Conservation (phyloP, 805 yeast species). For the Pichia eremophila region DNA sequence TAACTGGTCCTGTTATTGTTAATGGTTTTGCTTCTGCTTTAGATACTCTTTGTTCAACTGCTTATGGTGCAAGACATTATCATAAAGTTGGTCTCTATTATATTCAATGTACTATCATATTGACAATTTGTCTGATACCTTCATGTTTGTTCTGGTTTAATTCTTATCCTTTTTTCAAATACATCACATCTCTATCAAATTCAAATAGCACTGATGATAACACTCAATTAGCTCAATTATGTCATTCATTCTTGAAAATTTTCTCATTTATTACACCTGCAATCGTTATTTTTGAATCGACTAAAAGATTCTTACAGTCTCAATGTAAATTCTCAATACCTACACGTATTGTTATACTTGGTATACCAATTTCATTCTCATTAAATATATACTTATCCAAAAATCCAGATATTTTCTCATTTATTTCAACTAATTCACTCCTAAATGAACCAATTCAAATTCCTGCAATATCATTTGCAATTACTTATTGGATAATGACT, state of each 20-base stretch:
- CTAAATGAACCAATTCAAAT: conserved; percentile 28
- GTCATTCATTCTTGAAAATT: conserved; percentile 43
- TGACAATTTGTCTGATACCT: conserved; percentile 43
- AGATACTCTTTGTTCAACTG: conserved; percentile 71
- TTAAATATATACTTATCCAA: conserved; percentile 46
- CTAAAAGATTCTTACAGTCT: conserved; percentile 63
- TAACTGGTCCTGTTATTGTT: conserved; percentile 60
- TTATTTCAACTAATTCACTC: background rate
- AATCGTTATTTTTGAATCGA: conserved; percentile 55
- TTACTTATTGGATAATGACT: conserved; percentile 65
- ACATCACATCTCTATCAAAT: conserved; percentile 21
- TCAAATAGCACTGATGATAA: conserved; percentile 22
- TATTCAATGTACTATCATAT: conserved; percentile 50
- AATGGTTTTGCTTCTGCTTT: conserved; percentile 69
- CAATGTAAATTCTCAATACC: conserved; percentile 73
- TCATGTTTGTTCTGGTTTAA: conserved; percentile 50
- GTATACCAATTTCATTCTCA: conserved; percentile 58
- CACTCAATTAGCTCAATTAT: conserved; percentile 33
- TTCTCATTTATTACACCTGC: conserved; percentile 60
- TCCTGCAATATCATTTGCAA: conserved; percentile 62
- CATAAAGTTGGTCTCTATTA: conserved; percentile 57
- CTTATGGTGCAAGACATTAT: conserved; percentile 57
- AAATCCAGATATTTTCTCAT: conserved; percentile 48
- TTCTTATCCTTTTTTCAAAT: conserved; percentile 35
- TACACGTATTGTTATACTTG: conserved; percentile 53